Evolutionary conservation across 768 basidiomycete genomes (phyloP), one percentile per base, ranked within the genome.

Genomic region (Calvatia gigantea): DNA sequence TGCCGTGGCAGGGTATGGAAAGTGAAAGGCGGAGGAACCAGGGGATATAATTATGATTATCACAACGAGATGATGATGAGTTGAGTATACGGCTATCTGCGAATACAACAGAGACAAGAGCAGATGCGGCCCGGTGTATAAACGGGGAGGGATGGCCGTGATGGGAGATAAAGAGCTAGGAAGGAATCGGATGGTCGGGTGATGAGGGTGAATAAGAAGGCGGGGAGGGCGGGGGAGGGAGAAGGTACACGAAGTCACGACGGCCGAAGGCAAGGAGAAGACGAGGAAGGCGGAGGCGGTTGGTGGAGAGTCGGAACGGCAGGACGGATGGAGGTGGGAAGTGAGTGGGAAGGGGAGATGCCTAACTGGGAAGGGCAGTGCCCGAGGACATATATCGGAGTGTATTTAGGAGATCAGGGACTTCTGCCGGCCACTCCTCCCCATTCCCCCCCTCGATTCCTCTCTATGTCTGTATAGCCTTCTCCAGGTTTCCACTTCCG

Each of bases 121-220:
- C 51, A 25, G 45, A 28, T 27, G 32, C 53, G 54, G 37, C 27
- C 41, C 51, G 27, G 41, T 29, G 47, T 33, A 29, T 19, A 2
- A n/a, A 17, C 65, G 65, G 65, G 58, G 41, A 61, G 38, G 33
- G 11, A 60, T 60, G 64, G 39, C 65, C 65, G 65, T 60, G 62
- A 58, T 67, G 65, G 43, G 65, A 67, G 56, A 53, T 31, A 37
- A n/a, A n/a, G n/a, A n/a, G n/a, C n/a, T n/a, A n/a, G n/a, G n/a
- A n/a, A n/a, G n/a, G n/a, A n/a, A n/a, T n/a, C n/a, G n/a, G n/a
- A n/a, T n/a, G n/a, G n/a, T n/a, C n/a, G n/a, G n/a, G n/a, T n/a
- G n/a, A n/a, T n/a, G n/a, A n/a, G n/a, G 15, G 48, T 50, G 51
- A 27, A 4, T 19, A 4, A 19, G 46, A n/a, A 46, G 29, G 15